Evolutionary conservation across 1,139 yeast species (phyloP).

Genomic region (Scheffersomyces parashehatae): DNA sequence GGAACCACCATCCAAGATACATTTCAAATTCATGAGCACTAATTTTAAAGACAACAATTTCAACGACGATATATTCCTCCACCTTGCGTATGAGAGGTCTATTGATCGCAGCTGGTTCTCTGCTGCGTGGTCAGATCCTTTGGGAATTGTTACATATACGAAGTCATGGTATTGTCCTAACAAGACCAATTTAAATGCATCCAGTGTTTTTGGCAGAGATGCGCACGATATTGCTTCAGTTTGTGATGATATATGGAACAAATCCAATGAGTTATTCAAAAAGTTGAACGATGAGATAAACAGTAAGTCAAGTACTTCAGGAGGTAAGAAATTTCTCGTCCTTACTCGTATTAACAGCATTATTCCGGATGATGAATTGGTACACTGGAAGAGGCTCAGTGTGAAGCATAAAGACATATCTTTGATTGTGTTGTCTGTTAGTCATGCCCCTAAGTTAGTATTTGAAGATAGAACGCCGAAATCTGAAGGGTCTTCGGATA

Average conservation of each 20-base stretch:
- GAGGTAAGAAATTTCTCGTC: conserved; percentile 64
- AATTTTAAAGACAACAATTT: conserved; percentile 24
- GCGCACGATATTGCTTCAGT: conserved; percentile 33
- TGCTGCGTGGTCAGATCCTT: conserved; percentile 89
- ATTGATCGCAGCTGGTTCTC: conserved; percentile 81
- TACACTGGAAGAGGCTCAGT: conserved; percentile 75
- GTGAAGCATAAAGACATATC: conserved; percentile 60
- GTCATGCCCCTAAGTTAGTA: conserved; percentile 58
- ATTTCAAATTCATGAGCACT: conserved; percentile 49
- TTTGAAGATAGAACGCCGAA: conserved; percentile 28
- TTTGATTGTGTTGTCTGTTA: conserved; percentile 73
- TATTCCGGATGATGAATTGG: conserved; percentile 75
- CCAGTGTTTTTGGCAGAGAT: conserved; percentile 10
- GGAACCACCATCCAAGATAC: conserved; percentile 48
- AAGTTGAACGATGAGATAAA: conserved; percentile 35
- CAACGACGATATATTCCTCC: conserved; percentile 74
- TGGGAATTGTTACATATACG: conserved; percentile 62
- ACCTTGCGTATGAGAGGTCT: conserved; percentile 82
- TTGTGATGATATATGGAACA: conserved; percentile 42
- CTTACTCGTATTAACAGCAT: conserved; percentile 70
- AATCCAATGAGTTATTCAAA: conserved; percentile 39
- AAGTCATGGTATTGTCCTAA: conserved; percentile 65
- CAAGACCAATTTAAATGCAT: conserved; percentile 11
- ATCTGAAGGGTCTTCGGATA: neutral
- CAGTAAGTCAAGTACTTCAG: conserved; percentile 30